A percentile compares a stretch with the other conserved stretches of the same genome.
These are phyloP conservation scores for Chimonanthus praecox DNA, from an alignment of 164 flowering plant species.

Conservation along the genomic window DNA sequence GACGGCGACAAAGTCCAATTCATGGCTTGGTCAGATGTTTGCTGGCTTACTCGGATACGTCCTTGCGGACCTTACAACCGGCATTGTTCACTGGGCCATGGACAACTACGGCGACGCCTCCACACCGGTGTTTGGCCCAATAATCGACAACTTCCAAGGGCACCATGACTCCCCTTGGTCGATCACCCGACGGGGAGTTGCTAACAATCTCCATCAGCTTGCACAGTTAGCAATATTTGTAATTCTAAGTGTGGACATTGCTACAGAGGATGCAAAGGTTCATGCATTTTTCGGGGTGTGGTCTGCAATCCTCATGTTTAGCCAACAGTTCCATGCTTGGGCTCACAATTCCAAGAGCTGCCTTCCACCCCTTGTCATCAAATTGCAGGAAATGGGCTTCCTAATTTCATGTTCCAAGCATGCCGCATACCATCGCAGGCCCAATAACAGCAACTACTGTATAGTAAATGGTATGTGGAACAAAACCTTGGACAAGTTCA, in stretches of 20 bases:
- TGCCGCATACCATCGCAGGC: conserved; percentile 63
- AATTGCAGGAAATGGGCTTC: conserved; percentile 63
- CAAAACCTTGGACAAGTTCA: conserved; percentile 44
- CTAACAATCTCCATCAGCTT: conserved; percentile 67
- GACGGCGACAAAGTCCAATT: conserved; percentile 20
- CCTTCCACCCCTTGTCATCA: conserved; percentile 55
- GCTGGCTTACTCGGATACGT: conserved; percentile 67
- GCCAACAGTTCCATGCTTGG: conserved; percentile 97
- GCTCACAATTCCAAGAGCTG: conserved; percentile 69
- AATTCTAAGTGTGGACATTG: conserved; percentile 48
- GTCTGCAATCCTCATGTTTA: conserved; percentile 74
- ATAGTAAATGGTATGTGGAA: conserved; percentile 90
- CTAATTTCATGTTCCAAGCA: conserved; percentile 64
- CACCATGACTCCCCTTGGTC: conserved; percentile 84
- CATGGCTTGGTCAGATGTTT: conserved; percentile 39
- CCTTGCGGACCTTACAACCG: conserved; percentile 73
- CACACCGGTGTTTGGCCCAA: conserved; percentile 64
- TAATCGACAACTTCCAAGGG: conserved; percentile 80
- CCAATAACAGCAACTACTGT: conserved; percentile 78
- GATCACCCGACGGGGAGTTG: conserved; percentile 67
- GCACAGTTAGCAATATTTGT: conserved; percentile 44
- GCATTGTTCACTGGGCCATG: conserved; percentile 86
- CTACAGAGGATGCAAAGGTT: conserved; percentile 25
- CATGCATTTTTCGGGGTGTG: conserved; percentile 48
- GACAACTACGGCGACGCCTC: conserved; percentile 75